Conservation (phyloP, 1,284 basidiomycete species). For the Chalciporus sp. region DNA sequence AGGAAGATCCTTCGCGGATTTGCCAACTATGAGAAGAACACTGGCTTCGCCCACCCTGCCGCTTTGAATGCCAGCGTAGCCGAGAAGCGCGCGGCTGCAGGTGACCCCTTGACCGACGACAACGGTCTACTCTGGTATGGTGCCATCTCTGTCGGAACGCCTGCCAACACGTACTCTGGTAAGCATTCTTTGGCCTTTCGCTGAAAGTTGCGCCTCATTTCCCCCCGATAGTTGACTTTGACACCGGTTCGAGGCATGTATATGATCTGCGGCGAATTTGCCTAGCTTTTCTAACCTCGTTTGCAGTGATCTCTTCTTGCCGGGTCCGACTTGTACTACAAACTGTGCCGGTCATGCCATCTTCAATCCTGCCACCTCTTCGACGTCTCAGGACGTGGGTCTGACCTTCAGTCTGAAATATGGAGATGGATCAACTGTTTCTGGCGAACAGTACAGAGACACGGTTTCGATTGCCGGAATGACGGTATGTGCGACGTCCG, state of each 20-base stretch:
- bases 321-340: constrained; percentile 21
- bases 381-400: constrained; percentile 35
- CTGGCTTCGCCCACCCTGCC: constrained; percentile 12
- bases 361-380: constrained; percentile 39
- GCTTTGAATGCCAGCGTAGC: neutral
- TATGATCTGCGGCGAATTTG: neutral
- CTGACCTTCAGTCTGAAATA: constrained; percentile 49
- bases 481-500: constrained; percentile 16
- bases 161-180: neutral
- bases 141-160: neutral
- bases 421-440: constrained; percentile 55
- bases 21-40: constrained; percentile 15
- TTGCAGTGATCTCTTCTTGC: constrained; percentile 20
- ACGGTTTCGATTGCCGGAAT: constrained; percentile 39
- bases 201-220: too few relatives aligned
- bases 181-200: neutral
- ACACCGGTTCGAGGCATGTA: constrained; percentile 35
- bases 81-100: neutral
- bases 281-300: neutral
- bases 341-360: constrained; percentile 34
- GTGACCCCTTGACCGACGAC: constrained; percentile 26
- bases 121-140: constrained; percentile 4
- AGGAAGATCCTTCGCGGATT: constrained; percentile 15
- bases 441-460: constrained; percentile 55
- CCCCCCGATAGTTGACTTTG: constrained; percentile 34